Evolutionary conservation across 176 grass and related monocot species (phyloP).

Genomic region (Oryza glaberrima): DNA sequence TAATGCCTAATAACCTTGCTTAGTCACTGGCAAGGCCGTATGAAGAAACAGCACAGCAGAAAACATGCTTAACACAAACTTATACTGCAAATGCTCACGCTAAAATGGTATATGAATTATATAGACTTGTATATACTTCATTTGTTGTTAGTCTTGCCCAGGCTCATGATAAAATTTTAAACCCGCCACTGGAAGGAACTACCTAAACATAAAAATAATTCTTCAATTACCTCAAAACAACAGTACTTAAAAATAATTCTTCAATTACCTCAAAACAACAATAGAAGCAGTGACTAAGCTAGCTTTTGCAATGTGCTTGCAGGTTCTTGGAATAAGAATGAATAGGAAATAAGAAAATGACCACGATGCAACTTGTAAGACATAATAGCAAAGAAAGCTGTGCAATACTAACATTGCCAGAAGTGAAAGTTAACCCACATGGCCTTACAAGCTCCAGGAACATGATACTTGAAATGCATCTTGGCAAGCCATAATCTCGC

Average conservation of each 20-base stretch:
- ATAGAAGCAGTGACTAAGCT: background rate
- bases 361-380: background rate
- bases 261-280: background rate
- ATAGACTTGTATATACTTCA: too few species aligned
- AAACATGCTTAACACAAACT: too few species aligned
- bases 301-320: background rate
- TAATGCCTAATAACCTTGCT: too few species aligned
- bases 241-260: background rate
- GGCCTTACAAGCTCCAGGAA: constrained; percentile 90
- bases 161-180: too few species aligned
- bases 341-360: constrained; percentile 10
- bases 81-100: too few species aligned
- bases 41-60: too few species aligned
- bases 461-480: constrained; percentile 99
- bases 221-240: background rate
- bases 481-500: constrained; percentile 82
- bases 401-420: background rate
- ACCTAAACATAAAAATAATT: constrained; percentile 4
- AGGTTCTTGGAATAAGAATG: background rate
- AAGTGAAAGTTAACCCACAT: constrained; percentile 56
- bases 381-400: background rate
- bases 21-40: too few species aligned
- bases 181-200: background rate
- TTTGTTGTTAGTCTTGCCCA: too few species aligned
- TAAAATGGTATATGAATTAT: too few species aligned